Evolutionary conservation across 73 alveolate genomes (phyloP).

Genomic region (Uronychia binucleata): DNA sequence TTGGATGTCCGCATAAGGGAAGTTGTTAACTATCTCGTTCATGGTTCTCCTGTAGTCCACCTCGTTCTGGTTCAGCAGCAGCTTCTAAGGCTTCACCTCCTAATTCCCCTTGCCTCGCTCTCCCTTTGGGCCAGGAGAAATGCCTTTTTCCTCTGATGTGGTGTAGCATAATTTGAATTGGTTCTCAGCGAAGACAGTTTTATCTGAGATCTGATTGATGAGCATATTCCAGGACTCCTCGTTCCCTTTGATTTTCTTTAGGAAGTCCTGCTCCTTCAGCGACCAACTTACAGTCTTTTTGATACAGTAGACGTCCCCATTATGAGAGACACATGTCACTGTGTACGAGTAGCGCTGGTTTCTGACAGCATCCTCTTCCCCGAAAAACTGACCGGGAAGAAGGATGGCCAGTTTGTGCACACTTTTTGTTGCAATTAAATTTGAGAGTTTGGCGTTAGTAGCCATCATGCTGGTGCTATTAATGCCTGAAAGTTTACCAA

Average conservation of each 20-base stretch:
- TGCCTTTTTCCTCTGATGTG: background rate
- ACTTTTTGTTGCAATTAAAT: background rate
- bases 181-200: background rate
- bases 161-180: background rate
- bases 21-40: background rate
- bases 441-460: background rate
- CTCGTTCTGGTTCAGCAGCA: background rate
- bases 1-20: background rate
- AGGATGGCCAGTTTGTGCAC: background rate
- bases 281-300: background rate
- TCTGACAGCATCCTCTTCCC: background rate
- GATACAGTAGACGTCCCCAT: background rate
- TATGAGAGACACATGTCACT: constrained; percentile 11
- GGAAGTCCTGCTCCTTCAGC: background rate
- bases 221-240: background rate
- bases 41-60: background rate
- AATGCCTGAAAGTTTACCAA: background rate
- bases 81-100: background rate
- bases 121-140: background rate
- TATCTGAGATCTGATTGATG: background rate
- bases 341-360: constrained; percentile 10
- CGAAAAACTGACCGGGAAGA: background rate
- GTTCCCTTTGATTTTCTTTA: background rate
- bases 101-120: background rate
- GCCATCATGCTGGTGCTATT: background rate